Conservation (phyloP, 306 rosid genomes). For the Inga laurina region DNA sequence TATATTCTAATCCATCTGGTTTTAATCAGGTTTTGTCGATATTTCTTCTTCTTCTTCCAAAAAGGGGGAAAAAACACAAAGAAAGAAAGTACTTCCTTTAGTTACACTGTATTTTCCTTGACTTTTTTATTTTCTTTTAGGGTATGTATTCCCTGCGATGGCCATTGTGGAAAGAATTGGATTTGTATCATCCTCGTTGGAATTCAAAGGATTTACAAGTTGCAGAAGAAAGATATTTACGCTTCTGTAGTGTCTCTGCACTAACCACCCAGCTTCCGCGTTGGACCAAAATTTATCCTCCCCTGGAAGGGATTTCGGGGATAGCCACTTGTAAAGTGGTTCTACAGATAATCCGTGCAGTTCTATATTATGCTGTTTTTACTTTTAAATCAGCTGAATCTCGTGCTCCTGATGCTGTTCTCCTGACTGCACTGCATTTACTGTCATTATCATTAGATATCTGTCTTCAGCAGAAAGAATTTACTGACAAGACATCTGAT, state of each 20-base stretch:
- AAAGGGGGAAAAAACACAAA: not conserved
- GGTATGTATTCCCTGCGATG: slow-evolving; percentile 91
- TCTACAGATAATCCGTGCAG: slow-evolving; percentile 81
- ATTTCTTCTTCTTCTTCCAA: not conserved
- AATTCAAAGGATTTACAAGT: slow-evolving; percentile 85
- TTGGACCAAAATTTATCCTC: slow-evolving; percentile 85
- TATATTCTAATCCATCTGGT: slow-evolving; percentile 86
- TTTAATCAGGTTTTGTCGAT: slow-evolving; percentile 66
- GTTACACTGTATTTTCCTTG: slow-evolving; percentile 24
- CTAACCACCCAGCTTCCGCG: slow-evolving; percentile 70
- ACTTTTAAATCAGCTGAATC: slow-evolving; percentile 64
- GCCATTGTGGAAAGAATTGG: slow-evolving; percentile 84
- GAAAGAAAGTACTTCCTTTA: slow-evolving; percentile 12
- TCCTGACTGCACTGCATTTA: slow-evolving; percentile 83
- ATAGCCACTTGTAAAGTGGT: slow-evolving; percentile 84
- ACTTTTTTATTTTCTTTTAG: slow-evolving; percentile 42
- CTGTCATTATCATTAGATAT: slow-evolving; percentile 79
- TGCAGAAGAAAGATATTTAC: slow-evolving; percentile 95
- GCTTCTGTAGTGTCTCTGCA: slow-evolving; percentile 70
- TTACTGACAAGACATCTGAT: slow-evolving; percentile 39
- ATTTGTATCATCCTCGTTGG: slow-evolving; percentile 96
- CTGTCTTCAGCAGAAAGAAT: slow-evolving; percentile 66
- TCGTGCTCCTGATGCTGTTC: slow-evolving; percentile 90
- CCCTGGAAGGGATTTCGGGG: slow-evolving; percentile 72
- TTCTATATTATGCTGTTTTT: slow-evolving; percentile 78